Evolutionary conservation across 768 basidiomycete species (phyloP), one percentile per base, ranked within the genome.

Genomic region (Termitomyces sp.): DNA sequence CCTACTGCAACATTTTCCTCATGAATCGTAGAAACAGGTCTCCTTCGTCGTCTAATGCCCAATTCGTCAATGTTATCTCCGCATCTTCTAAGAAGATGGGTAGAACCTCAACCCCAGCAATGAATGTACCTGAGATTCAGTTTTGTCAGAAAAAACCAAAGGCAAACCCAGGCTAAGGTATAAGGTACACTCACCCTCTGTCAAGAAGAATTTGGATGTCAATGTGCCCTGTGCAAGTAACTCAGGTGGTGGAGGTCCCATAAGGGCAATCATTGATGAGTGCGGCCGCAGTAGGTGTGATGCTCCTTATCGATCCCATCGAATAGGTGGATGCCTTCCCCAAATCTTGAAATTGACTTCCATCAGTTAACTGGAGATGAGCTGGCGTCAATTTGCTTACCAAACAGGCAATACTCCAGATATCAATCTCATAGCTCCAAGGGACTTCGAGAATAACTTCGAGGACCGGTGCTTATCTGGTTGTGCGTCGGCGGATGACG

Each of bases 331-430:
- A 17, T 38, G 21, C n/a, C 53, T 47, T 59, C 43, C 35, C 58
- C 53, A 54, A 10, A 42, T 25, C 48, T 50, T 35, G 21, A 17
- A 37, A 11, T 25, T 2, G 10, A 7, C 34, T 25, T 25, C 17
- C 2, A 5, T 50, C 25, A 50, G 23, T 37, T 25, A 23, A 43
- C 14, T 37, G 17, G 8, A 49, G 5, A 16, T 16, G 29, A 17
- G 8, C 9, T 16, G 4, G 9, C 10, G 9, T 23, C 21, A 4
- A 27, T 9, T 31, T 14, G 19, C 70, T 7, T 45, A 71, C 71
- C 65, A 69, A 49, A 31, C 62, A 59, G 6, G 66, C 71, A 25
- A 69, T 34, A 54, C 64, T 71, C 69, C 71, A 72, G n/a, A 72
- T 65, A 58, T 72, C 71, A 5, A 68, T 64, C 27, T 56, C 54